Base-by-base conservation (phyloP, 805 yeast species). In the Nakazawaea sp. region DNA sequence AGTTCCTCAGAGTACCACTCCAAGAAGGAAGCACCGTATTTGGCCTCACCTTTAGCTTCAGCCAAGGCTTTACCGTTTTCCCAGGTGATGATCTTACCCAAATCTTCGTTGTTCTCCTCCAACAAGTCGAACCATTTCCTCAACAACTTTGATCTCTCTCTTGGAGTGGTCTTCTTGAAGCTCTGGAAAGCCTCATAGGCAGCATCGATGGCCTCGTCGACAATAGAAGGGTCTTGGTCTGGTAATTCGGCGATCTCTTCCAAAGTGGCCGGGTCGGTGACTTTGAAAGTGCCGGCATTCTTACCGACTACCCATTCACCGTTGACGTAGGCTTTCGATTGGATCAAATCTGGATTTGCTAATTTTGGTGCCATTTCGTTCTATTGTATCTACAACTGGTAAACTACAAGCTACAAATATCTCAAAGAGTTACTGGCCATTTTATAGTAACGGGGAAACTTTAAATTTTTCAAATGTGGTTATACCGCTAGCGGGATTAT, bases 1-100 rank as follows among this genome's bases (percentile, higher is more conserved):
- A 89, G 89, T 46, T 78, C 84, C 54, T 81, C 92, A 20, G 92
- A 69, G 52, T 78, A 89, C 96, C 97, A 89, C 52, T 86, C 89
- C 55, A 85, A 82, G 58, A 82, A 88, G 7, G 85, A 72, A 1
- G 86, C 81, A 8, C 81, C 79, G 47, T 78, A 77, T 36, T 50
- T 57, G 26, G 82, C 68, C 54, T 83, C 92, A 7, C 88, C 89
- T 33, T 61, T 50, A 16, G 89, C 79, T 53, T 83, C 92, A 1
- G 75, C 68, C 13, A 68, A 58, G 1, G 89, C 73, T 56, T 83
- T 83, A 27, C 94, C 94, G 52, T 83, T 84, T 53, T 83, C 94
- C 44, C 74, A 58, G 12, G 83, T 75, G 35, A 78, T 64, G 37
- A 83, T 53, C 42, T 57, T 67, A 27, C 87, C 89, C 43, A 83